Evolutionary conservation across 805 yeast species (phyloP), one percentile per base, ranked within the genome.

Genomic region (Kodamaea nitidulidarum): DNA sequence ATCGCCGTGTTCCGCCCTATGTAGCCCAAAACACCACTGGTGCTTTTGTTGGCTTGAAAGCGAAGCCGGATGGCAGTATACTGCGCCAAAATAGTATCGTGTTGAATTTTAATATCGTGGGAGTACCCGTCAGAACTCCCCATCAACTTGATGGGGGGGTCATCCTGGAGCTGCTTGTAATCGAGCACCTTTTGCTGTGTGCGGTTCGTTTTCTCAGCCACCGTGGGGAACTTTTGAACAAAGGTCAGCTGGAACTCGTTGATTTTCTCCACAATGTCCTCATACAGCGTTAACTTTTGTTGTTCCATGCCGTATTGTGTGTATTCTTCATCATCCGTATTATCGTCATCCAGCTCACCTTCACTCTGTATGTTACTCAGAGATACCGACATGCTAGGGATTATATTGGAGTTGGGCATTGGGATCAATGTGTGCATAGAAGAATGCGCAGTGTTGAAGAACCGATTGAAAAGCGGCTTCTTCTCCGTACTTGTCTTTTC

Each of bases 1-100:
- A 4, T 17, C 32, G 26, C 11, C 22, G 41, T 14, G 14, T 15
- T 27, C 35, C 40, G 36, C 17, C 53, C 49, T n/a, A 61, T 31
- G 36, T 39, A 61, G 15, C 68, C 67, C 26, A 60, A 34, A 10
- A 54, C 51, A 1, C 66, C 68, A 5, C 53, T 48, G 17, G 45
- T 41, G 4, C 39, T 11, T 36, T 38, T 35, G 14, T 43, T 34
- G 7, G 50, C 50, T 11, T 60, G 49, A 33, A 64, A 67, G 22
- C 72, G 47, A 12, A 64, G 50, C 25, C 71, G 44, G 9, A 67
- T 62, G 10, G 60, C 58, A 4, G 60, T 65, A 51, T 66, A 67
- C 36, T 67, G 67, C 2, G 61, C 53, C 30, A 50, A 41, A 4
- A 67, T 48, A 2, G 61, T 57, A 42, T 67, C 71, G 45, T 67